These are phyloP conservation scores for Trametes villosa DNA, from an alignment of 768 basidiomycete species.

Conservation along the genomic window DNA sequence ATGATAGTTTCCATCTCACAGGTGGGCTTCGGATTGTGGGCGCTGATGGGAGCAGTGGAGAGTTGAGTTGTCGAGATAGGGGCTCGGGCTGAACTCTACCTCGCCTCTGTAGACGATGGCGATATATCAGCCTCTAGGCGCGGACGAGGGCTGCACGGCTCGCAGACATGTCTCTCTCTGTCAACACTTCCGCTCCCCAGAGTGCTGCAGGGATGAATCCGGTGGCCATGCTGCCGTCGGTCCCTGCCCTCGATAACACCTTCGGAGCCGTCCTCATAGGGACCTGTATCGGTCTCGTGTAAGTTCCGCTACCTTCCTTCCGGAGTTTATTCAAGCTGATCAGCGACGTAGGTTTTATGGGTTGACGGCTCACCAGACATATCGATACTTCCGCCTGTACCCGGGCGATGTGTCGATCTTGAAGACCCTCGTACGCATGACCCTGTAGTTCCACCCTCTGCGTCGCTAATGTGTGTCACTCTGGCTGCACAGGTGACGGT, in stretches of 20 bases:
- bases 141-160: neutral
- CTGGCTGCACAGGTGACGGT: neutral
- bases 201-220: neutral
- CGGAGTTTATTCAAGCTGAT: neutral
- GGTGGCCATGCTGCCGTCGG: neutral
- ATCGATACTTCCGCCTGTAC: slow-evolving; percentile 14
- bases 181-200: neutral
- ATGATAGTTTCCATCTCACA: neutral
- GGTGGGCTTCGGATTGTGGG: neutral
- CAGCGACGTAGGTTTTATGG: neutral
- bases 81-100: too few species aligned
- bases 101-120: too few species aligned
- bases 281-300: neutral
- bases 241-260: slow-evolving; percentile 1
- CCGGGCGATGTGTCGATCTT: neutral
- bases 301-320: neutral
- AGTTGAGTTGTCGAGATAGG: neutral
- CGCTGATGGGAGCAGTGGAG: neutral
- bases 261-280: slow-evolving; percentile 3
- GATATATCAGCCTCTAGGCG: too few species aligned
- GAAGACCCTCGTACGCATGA: neutral
- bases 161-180: neutral
- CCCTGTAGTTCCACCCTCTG: neutral
- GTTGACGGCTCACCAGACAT: slow-evolving; percentile 2
- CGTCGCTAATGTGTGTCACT: neutral